Conservation (phyloP, 2,329 filamentous ascomycete genomes). For the Venturia nashicola region DNA sequence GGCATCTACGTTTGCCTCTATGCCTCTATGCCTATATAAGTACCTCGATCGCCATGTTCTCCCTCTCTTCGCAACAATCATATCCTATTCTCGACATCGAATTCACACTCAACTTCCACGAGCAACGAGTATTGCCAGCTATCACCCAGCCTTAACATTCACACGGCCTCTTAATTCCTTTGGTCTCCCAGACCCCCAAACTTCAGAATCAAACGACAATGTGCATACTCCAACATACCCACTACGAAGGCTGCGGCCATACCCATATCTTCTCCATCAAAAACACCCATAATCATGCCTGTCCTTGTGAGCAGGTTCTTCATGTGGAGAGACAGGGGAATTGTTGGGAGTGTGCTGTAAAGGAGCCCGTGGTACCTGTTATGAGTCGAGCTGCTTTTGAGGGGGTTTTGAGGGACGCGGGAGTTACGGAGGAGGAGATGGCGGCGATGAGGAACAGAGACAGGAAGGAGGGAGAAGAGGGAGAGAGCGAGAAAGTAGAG, state of each 20-base stretch:
- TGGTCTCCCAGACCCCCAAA: not conserved
- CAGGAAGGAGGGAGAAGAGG: not conserved
- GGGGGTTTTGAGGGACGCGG: not conserved
- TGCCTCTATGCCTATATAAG: not conserved
- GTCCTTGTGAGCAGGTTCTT: not conserved
- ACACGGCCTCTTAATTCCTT: too few relatives aligned
- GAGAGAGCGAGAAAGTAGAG: not conserved
- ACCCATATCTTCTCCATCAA: not conserved
- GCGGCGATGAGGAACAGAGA: too few relatives aligned
- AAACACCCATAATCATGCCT: not conserved
- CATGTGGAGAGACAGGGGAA: not conserved
- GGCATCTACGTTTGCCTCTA: too few relatives aligned
- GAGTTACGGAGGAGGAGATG: not conserved
- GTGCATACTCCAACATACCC: not conserved
- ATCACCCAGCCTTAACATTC: not conserved
- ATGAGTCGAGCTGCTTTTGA: not conserved
- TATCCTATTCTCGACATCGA: not conserved
- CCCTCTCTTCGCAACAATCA: not conserved
- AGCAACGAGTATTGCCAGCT: not conserved
- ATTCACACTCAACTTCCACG: not conserved
- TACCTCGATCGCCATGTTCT: not conserved
- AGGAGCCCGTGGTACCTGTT: not conserved
- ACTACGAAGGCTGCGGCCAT: not conserved
- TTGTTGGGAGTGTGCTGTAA: not conserved
- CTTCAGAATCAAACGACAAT: not conserved